Base-by-base conservation (phyloP, 1,284 basidiomycete genomes). In the Trichosporon coremiiforme region DNA sequence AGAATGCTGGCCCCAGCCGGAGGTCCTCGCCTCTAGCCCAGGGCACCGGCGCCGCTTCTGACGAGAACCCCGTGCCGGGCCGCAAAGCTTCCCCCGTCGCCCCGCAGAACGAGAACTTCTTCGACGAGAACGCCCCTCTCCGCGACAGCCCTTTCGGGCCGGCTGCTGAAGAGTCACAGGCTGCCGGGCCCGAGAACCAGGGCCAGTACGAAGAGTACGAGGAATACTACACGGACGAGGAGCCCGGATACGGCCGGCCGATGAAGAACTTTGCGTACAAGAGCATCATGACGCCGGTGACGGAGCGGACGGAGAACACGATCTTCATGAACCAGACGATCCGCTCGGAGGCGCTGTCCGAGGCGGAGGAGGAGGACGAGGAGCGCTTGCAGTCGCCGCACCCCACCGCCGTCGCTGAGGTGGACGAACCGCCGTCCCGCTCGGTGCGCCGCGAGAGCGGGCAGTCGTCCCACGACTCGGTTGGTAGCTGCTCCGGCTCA, bases 261-360 rank as follows among this genome's bases (percentile, higher is more conserved):
- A 75, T 91, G 90, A 29, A 86, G 86, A 70, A 76, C 60, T 74
- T 91, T 64, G 64, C 73, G 25, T 71, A 93, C 83, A 67, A 50
- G 41, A 90, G 92, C 76, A 89, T 93, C 68, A 93, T 98, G 92
- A 97, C 95, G 10, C 95, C 95, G 0, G 96, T 98, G 78, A 93
- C 92, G 4, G 95, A 98, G 83, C 87, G 94, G 53, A 97, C 95
- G 77, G 95, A 98, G 80, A 94, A 88, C 79, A 92, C 91, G 3
- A 86, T 85, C 53, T 89, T 87, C 74, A 89, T 66, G 62, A 66
- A 57, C 35, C 63, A 35, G 50, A 69, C 67, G 31, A 60, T 60
- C 31, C 57, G 57, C 57, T 60, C 57, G 0, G 57, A 60, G 57
- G 17, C 36, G 64, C 64, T 65, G 13, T 20, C 29, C 13, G 57